These are phyloP conservation scores for Excoecaria agallocha DNA, from an alignment of 345 rosid genomes.

Conservation along the genomic window DNA sequence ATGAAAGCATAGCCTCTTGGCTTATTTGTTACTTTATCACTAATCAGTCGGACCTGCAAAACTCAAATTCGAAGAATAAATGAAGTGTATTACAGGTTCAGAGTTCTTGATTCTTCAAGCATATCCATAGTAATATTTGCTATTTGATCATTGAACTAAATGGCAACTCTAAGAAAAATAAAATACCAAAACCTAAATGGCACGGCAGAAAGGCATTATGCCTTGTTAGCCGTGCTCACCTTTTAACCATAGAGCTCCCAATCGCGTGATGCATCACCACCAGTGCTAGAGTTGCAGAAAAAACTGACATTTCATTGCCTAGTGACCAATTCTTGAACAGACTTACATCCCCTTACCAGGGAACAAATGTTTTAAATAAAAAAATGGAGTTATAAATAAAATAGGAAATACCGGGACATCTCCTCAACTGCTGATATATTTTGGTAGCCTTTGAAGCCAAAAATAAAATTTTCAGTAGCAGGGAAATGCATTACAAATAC, in stretches of 20 bases:
- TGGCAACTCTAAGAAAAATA: conserved; percentile 28
- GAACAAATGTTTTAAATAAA: conserved; percentile 45
- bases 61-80: conserved; percentile 36
- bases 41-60: conserved; percentile 73
- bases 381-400: conserved; percentile 35
- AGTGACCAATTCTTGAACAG: conserved; percentile 61
- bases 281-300: conserved; percentile 87
- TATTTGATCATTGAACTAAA: conserved; percentile 21
- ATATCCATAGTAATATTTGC: not conserved
- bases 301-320: conserved; percentile 67
- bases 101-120: not conserved
- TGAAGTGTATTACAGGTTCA: conserved; percentile 13
- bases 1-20: conserved; percentile 97
- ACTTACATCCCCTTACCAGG: conserved; percentile 99
- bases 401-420: conserved; percentile 72
- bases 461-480: conserved; percentile 55
- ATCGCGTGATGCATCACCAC: conserved; percentile 85
- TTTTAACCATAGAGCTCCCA: conserved; percentile 78
- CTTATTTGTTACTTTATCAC: conserved; percentile 70
- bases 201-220: conserved; percentile 84
- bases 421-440: conserved; percentile 73
- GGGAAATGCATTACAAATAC: conserved; percentile 40
- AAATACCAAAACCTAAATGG: conserved; percentile 58
- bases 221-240: conserved; percentile 96
- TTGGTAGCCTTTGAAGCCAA: conserved; percentile 74